Conservation (phyloP, 2,329 filamentous ascomycete genomes). For the Phialophora verrucosa region DNA sequence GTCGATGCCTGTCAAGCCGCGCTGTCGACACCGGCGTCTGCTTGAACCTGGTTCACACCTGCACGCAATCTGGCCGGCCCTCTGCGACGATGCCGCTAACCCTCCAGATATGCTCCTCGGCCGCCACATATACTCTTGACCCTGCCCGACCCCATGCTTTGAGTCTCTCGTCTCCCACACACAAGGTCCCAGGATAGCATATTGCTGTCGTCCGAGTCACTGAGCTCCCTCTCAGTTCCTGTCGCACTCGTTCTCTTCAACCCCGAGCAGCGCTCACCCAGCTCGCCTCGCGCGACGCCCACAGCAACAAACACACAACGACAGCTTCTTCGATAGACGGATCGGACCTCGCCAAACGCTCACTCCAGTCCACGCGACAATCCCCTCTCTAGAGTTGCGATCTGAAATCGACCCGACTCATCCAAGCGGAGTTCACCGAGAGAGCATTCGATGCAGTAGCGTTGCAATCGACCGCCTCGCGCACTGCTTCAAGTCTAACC, state of each 20-base stretch:
- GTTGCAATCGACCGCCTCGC: not conserved
- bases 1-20: constrained; percentile 12
- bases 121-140: constrained; percentile 33
- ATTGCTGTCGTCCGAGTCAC: constrained; percentile 34
- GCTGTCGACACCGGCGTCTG: constrained; percentile 23
- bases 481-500: not conserved
- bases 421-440: not conserved
- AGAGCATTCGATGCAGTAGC: constrained; percentile 9
- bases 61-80: constrained; percentile 28
- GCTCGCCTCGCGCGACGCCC: constrained; percentile 24
- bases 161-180: constrained; percentile 34
- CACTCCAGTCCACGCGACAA: constrained; percentile 11
- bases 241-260: constrained; percentile 20
- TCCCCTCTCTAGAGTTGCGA: not conserved
- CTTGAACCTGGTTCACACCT: constrained; percentile 14
- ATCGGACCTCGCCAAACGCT: constrained; percentile 11
- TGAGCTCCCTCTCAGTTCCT: constrained; percentile 37
- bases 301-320: not conserved
- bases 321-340: constrained; percentile 8
- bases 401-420: not conserved
- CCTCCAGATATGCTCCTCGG: constrained; percentile 19
- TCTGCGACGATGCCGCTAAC: constrained; percentile 17
- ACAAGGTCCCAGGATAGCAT: constrained; percentile 27
- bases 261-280: constrained; percentile 28
- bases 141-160: constrained; percentile 31